Conservation (phyloP, 2,329 filamentous ascomycete species). For the Diaporthe capsici region DNA sequence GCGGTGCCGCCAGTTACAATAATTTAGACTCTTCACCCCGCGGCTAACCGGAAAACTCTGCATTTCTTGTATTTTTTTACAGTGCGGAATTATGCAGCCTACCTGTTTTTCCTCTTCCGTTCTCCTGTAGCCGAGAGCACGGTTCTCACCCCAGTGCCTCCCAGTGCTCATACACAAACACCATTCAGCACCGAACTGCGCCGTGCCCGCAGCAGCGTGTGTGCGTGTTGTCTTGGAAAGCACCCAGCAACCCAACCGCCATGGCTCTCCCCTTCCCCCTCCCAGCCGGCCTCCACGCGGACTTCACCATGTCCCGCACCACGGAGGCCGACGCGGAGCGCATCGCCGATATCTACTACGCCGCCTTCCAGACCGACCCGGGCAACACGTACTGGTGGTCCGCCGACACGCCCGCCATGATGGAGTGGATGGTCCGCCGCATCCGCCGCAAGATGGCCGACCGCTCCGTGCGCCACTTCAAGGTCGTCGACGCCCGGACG, state of each 20-base stretch:
- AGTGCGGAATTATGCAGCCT: not conserved
- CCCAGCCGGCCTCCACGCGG: constrained; percentile 9
- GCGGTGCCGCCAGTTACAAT: not conserved
- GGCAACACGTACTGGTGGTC: constrained; percentile 29
- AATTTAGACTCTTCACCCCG: not conserved
- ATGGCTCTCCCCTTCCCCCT: constrained; percentile 7
- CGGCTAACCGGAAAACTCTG: not conserved
- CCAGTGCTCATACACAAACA: not conserved
- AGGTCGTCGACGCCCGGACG: constrained; percentile 8
- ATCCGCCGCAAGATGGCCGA: constrained; percentile 16
- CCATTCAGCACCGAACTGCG: not conserved
- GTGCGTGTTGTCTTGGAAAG: not conserved
- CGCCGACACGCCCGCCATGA: constrained; percentile 9
- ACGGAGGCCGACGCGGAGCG: not conserved
- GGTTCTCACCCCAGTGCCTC: not conserved
- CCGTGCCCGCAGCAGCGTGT: not conserved
- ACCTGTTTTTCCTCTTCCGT: not conserved
- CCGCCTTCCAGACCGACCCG: constrained; percentile 19
- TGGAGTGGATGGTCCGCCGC: constrained; percentile 12
- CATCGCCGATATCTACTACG: constrained; percentile 25
- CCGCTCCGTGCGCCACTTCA: constrained; percentile 11
- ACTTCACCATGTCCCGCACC: not conserved
- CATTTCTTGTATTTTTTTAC: not conserved
- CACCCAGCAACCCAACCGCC: not conserved
- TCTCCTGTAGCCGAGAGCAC: not conserved